These are phyloP conservation scores for Coniochaeta sp. DNA, from an alignment of 2,329 filamentous ascomycete genomes.

Conservation along the genomic window DNA sequence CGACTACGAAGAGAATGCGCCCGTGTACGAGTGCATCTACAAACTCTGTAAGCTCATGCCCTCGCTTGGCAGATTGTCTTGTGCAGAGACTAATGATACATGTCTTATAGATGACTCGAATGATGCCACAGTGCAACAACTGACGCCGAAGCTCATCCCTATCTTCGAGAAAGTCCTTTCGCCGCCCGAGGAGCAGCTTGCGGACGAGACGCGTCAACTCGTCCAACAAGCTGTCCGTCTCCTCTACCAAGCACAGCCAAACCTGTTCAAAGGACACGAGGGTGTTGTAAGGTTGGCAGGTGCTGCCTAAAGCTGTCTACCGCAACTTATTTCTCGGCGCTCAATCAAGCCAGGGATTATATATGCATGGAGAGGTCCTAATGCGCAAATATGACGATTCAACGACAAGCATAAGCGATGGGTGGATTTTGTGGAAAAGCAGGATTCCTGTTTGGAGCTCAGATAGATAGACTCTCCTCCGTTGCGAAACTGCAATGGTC, in stretches of 20 bases:
- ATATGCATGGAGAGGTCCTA: not conserved
- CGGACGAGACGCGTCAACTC: constrained; percentile 59
- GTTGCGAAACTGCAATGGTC: not conserved
- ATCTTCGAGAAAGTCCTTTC: constrained; percentile 67
- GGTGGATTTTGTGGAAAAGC: not conserved
- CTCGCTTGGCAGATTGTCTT: not conserved
- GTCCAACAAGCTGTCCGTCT: constrained; percentile 55
- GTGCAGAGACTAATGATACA: constrained; percentile 27
- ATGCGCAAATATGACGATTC: not conserved
- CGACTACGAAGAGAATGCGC: constrained; percentile 94
- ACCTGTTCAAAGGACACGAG: constrained; percentile 21
- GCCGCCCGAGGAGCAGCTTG: constrained; percentile 67
- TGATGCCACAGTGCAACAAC: constrained; percentile 60
- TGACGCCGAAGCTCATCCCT: constrained; percentile 62
- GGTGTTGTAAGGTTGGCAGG: constrained; percentile 21
- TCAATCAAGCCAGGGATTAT: not conserved
- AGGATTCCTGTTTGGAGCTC: not conserved
- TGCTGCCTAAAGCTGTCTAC: not conserved
- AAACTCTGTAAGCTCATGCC: constrained; percentile 60
- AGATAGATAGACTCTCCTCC: not conserved
- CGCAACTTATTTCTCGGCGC: not conserved
- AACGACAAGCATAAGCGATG: constrained; percentile 2
- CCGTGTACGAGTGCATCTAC: constrained; percentile 84
- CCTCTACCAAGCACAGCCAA: constrained; percentile 25
- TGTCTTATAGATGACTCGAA: constrained; percentile 43